Percentiles rank a stretch among this genome's conserved stretches.
Evolutionary conservation across 768 basidiomycete genomes (phyloP).

Genomic region (Inosperma sp.): DNA sequence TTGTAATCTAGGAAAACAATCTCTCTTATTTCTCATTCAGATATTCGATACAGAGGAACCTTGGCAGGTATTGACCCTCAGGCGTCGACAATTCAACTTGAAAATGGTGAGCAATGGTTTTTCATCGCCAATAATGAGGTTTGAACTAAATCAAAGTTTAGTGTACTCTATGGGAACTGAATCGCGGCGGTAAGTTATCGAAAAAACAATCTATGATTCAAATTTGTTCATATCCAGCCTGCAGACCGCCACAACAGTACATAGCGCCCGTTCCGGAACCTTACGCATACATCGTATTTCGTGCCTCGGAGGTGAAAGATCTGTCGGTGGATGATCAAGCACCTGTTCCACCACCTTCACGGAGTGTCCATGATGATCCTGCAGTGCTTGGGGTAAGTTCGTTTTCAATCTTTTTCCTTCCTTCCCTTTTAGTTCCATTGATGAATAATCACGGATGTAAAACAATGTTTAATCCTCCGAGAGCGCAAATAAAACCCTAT

Average conservation of each 20-base stretch:
- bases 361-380: constrained; percentile 78
- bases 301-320: constrained; percentile 86
- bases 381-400: constrained; percentile 66
- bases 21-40: constrained; percentile 85
- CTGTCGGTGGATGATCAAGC: constrained; percentile 75
- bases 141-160: constrained; percentile 20
- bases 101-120: constrained; percentile 57
- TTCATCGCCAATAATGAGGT: neutral
- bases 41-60: constrained; percentile 86
- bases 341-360: constrained; percentile 41
- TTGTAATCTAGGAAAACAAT: constrained; percentile 63
- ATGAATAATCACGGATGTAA: constrained; percentile 33
- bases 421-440: constrained; percentile 13
- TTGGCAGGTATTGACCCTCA: constrained; percentile 82
- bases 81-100: constrained; percentile 82
- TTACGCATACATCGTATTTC: constrained; percentile 88
- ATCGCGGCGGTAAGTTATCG: constrained; percentile 58
- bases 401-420: constrained; percentile 4
- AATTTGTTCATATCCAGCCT: constrained; percentile 4
- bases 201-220: neutral
- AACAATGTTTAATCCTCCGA: constrained; percentile 20
- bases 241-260: constrained; percentile 68
- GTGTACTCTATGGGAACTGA: constrained; percentile 91
- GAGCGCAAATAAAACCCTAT: constrained; percentile 37
- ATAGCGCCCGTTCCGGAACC: constrained; percentile 81